These are phyloP conservation scores for Penicillium egyptiacum DNA, from an alignment of 495 filamentous ascomycete genomes.

Conservation along the genomic window DNA sequence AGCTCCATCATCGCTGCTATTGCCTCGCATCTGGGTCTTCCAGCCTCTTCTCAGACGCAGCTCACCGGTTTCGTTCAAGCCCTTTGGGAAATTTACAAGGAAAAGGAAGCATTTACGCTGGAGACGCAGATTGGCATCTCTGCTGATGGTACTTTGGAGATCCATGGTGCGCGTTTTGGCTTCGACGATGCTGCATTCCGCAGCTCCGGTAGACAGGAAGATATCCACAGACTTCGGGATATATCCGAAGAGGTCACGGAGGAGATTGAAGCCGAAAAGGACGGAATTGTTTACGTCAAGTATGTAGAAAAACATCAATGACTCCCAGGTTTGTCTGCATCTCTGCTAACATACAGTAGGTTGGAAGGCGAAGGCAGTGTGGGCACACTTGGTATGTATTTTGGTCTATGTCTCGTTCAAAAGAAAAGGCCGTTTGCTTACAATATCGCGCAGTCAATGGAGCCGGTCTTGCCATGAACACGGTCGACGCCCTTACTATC, in stretches of 20 bases:
- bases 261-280: conserved; percentile 65
- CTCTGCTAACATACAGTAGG: conserved; percentile 27
- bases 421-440: neutral
- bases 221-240: conserved; percentile 60
- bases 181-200: conserved; percentile 81
- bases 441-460: conserved; percentile 62
- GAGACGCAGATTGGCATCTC: conserved; percentile 48
- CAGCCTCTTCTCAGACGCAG: conserved; percentile 38
- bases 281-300: conserved; percentile 75
- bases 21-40: conserved; percentile 53
- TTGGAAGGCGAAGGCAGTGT: conserved; percentile 55
- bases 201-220: conserved; percentile 61
- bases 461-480: conserved; percentile 91
- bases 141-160: conserved; percentile 41
- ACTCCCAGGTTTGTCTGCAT: neutral
- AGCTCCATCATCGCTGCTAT: conserved; percentile 42
- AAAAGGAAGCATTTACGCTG: conserved; percentile 66
- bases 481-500: conserved; percentile 70
- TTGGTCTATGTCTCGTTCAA: neutral
- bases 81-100: conserved; percentile 61
- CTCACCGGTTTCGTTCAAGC: conserved; percentile 52
- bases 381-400: conserved; percentile 59
- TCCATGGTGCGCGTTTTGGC: conserved; percentile 56
- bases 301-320: conserved; percentile 19
- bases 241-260: conserved; percentile 50